A percentile compares a stretch with the other conserved stretches of the same genome.
Conservation (phyloP, 2,329 filamentous ascomycete genomes). For the Cytospora piceicola region DNA sequence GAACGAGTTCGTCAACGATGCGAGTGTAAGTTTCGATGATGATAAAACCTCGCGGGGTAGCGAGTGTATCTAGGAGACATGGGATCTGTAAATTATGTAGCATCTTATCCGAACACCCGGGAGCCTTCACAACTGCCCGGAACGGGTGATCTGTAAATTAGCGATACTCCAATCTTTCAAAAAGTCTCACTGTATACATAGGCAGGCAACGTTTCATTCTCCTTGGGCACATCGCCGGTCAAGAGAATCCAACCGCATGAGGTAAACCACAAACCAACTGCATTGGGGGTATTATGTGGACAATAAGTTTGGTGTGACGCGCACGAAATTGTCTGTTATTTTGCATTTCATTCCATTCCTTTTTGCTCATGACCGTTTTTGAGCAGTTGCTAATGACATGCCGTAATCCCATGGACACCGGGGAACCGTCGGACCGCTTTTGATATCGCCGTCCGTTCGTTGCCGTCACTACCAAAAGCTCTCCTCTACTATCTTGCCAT, state of each 20-base stretch:
- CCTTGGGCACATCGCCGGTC: neutral
- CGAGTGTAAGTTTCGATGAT: conserved; percentile 31
- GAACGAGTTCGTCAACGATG: conserved; percentile 51
- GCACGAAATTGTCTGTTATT: conserved; percentile 28
- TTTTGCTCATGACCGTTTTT: conserved; percentile 41
- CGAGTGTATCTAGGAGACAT: conserved; percentile 11
- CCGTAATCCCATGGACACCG: conserved; percentile 66
- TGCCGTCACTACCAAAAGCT: conserved; percentile 24
- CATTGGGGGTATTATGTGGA: neutral
- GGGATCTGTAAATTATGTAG: neutral
- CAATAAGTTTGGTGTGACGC: neutral
- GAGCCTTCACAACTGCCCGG: conserved; percentile 23
- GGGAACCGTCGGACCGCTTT: conserved; percentile 51
- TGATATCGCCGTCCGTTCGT: conserved; percentile 14
- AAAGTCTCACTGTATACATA: no score
- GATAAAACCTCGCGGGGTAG: conserved; percentile 21
- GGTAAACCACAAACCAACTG: neutral
- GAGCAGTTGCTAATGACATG: conserved; percentile 63
- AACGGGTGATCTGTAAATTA: conserved; percentile 34
- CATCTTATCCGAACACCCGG: neutral
- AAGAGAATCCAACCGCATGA: neutral
- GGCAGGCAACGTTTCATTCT: neutral
- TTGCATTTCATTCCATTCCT: conserved; percentile 50
- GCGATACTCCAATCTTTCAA: neutral
- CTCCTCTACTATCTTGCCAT: conserved; percentile 37